Conservation (phyloP, 2,329 filamentous ascomycete genomes). For the Trichoderma arundinaceum region DNA sequence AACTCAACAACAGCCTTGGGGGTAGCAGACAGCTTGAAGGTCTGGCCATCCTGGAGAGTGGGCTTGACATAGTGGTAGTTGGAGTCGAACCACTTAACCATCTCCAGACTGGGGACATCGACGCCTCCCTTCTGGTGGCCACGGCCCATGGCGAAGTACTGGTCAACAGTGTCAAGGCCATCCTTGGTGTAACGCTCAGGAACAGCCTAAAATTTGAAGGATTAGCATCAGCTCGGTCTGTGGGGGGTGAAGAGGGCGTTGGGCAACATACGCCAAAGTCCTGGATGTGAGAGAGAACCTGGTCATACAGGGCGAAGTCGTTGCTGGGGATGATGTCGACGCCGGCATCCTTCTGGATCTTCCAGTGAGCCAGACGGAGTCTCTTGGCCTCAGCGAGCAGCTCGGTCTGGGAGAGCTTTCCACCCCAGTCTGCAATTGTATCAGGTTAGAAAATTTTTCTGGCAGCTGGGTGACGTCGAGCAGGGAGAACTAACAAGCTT, state of each 20-base stretch:
- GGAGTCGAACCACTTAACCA: conserved; percentile 99
- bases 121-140: conserved; percentile 94
- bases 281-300: conserved; percentile 97
- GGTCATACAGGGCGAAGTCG: conserved; percentile 98
- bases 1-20: conserved; percentile 96
- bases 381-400: conserved; percentile 95
- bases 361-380: conserved; percentile 96
- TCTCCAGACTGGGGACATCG: conserved; percentile 93
- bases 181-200: conserved; percentile 93
- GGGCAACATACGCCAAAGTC: conserved; percentile 80
- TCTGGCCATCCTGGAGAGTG: conserved; percentile 94
- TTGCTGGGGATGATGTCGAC: conserved; percentile 99
- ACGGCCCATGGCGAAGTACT: conserved; percentile 99
- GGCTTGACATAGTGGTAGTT: conserved; percentile 99
- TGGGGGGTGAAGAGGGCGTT: background rate
- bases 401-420: conserved; percentile 89
- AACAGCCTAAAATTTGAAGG: conserved; percentile 64
- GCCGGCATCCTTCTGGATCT: conserved; percentile 98
- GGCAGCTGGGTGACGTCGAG: conserved; percentile 43
- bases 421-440: conserved; percentile 70
- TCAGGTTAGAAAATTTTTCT: conserved; percentile 33
- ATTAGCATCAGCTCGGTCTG: conserved; percentile 26
- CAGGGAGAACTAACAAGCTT: conserved; percentile 71
- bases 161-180: conserved; percentile 85
- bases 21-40: conserved; percentile 83